phyloP scores from a whole-genome alignment of 352 stramenopile genomes.

The Globisporangium spiculum region DNA sequence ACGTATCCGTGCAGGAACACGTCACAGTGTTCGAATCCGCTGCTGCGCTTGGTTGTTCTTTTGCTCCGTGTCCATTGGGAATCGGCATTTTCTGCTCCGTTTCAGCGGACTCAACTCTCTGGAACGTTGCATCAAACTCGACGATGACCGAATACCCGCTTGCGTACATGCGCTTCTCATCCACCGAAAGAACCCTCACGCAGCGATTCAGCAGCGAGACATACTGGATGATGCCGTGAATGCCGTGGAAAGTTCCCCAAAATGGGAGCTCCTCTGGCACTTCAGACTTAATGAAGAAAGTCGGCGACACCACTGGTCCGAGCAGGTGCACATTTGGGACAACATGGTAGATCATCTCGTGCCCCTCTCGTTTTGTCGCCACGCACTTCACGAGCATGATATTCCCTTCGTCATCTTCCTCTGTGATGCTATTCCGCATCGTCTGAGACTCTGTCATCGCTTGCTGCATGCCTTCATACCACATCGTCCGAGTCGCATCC shows the following conservation, averaged over 20 bases:
- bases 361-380: slow-evolving; percentile 43
- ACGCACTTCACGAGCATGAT: slow-evolving; percentile 62
- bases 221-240: slow-evolving; percentile 67
- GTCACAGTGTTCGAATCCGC: slow-evolving; percentile 33
- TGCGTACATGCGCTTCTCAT: slow-evolving; percentile 63
- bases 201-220: slow-evolving; percentile 63
- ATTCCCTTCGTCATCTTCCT: slow-evolving; percentile 61
- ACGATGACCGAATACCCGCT: slow-evolving; percentile 77
- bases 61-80: not conserved
- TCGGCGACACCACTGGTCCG: slow-evolving; percentile 48
- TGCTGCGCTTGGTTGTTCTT: not conserved
- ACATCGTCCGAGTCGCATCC: slow-evolving; percentile 45
- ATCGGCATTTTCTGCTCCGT: slow-evolving; percentile 14
- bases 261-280: slow-evolving; percentile 79
- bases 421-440: slow-evolving; percentile 48
- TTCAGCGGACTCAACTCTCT: slow-evolving; percentile 31
- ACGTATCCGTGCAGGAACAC: slow-evolving; percentile 74
- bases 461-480: slow-evolving; percentile 60
- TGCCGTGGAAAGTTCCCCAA: slow-evolving; percentile 71
- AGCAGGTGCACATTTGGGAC: slow-evolving; percentile 63
- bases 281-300: slow-evolving; percentile 74
- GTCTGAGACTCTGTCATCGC: slow-evolving; percentile 44
- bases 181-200: slow-evolving; percentile 48
- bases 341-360: slow-evolving; percentile 41
- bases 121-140: slow-evolving; percentile 69